A percentile compares a stretch with the other conserved stretches of the same genome.
Conservation (phyloP, 805 yeast genomes). For the Gaillardinia entomophila region DNA sequence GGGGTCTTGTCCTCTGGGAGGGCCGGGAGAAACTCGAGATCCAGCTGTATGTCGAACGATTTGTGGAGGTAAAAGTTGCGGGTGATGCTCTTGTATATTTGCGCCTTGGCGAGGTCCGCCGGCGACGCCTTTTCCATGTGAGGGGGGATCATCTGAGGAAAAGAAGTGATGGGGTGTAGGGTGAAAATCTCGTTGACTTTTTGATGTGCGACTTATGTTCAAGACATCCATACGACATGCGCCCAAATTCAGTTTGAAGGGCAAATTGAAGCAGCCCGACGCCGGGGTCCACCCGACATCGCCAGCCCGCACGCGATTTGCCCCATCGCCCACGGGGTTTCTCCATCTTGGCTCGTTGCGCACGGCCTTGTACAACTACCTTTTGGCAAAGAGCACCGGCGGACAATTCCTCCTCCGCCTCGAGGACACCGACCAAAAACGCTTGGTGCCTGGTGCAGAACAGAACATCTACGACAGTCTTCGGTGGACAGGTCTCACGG, state of each 20-base stretch:
- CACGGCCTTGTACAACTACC: slow-evolving; percentile 86
- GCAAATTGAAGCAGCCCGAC: slow-evolving; percentile 2
- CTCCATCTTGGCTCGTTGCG: slow-evolving; percentile 91
- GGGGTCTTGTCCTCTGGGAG: no score
- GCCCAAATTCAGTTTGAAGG: neutral
- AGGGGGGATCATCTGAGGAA: slow-evolving; percentile 2
- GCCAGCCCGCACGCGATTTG: slow-evolving; percentile 86
- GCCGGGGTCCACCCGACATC: slow-evolving; percentile 31
- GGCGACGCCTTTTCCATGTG: slow-evolving; percentile 2
- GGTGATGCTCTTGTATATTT: slow-evolving; percentile 26
- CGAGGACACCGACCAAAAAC: slow-evolving; percentile 87
- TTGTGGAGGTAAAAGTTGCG: slow-evolving; percentile 56
- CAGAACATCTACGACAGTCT: slow-evolving; percentile 68
- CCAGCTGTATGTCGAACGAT: slow-evolving; percentile 68
- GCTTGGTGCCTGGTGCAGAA: slow-evolving; percentile 81
- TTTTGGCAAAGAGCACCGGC: slow-evolving; percentile 70
- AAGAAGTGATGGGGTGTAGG: slow-evolving; percentile 1
- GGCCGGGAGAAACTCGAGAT: slow-evolving; percentile 50
- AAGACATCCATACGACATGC: slow-evolving; percentile 1
- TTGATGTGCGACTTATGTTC: slow-evolving; percentile 1
- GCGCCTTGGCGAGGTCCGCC: slow-evolving; percentile 5
- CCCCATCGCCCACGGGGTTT: slow-evolving; percentile 96
- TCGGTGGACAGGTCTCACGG: slow-evolving; percentile 65
- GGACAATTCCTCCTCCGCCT: slow-evolving; percentile 79
- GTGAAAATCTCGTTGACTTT: slow-evolving; percentile 2